phyloP scores from a whole-genome alignment of 2,329 filamentous ascomycete species.

The Graphium sp. region DNA sequence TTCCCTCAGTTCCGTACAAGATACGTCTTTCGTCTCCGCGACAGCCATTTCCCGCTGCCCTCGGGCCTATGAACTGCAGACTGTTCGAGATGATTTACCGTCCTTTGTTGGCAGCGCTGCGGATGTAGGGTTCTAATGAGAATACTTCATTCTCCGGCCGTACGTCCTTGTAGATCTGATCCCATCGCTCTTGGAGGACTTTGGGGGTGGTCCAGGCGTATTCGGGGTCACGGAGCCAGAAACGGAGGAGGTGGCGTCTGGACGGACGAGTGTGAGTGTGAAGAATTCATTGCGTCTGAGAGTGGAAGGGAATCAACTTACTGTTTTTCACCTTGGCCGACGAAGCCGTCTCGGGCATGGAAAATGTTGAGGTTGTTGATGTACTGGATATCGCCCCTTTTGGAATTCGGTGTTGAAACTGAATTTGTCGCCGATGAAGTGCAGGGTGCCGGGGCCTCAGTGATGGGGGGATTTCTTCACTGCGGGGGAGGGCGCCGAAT shows the following conservation, averaged over 20 bases:
- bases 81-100: too few species aligned
- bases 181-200: constrained; percentile 27
- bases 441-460: constrained; percentile 30
- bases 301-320: constrained; percentile 9
- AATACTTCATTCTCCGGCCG: constrained; percentile 33
- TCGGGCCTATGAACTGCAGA: too few species aligned
- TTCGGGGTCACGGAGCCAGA: constrained; percentile 32
- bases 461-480: constrained; percentile 35
- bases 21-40: too few species aligned
- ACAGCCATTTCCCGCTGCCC: too few species aligned
- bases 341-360: constrained; percentile 32
- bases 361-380: constrained; percentile 37
- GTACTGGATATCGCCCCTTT: constrained; percentile 35
- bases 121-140: constrained; percentile 40
- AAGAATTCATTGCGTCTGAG: background rate
- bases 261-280: background rate
- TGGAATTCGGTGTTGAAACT: constrained; percentile 26
- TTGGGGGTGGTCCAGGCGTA: constrained; percentile 29
- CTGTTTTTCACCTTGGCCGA: constrained; percentile 23
- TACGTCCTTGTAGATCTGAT: constrained; percentile 32
- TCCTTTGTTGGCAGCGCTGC: too few species aligned
- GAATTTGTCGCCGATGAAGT: constrained; percentile 29
- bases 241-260: constrained; percentile 22
- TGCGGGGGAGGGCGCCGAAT: constrained; percentile 21
- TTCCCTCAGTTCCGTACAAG: too few species aligned